Conservation (phyloP, 176 grass and related monocot species). For the Guadua angustifolia region DNA sequence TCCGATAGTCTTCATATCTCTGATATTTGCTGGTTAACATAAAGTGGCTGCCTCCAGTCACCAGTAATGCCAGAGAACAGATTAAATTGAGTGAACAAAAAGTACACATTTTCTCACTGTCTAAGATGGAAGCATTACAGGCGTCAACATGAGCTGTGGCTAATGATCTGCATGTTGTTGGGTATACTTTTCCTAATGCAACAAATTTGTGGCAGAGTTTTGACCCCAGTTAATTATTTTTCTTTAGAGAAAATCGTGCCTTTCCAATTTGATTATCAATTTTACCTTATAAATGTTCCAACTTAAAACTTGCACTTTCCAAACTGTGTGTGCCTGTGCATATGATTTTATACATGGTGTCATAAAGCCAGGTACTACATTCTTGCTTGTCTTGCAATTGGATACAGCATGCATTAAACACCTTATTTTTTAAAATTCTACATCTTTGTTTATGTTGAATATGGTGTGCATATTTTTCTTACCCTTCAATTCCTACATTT, state of each 20-base stretch:
- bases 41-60: slow-evolving; percentile 20
- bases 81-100: background rate
- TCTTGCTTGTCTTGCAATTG: background rate
- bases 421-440: background rate
- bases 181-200: background rate
- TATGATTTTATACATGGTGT: background rate
- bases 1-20: slow-evolving; percentile 84
- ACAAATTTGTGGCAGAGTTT: background rate
- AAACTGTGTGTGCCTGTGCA: background rate
- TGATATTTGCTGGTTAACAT: slow-evolving; percentile 67
- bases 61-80: background rate
- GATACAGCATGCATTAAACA: background rate
- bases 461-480: background rate
- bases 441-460: background rate
- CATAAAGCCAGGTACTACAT: slow-evolving; percentile 5
- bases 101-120: background rate
- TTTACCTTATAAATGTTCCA: background rate
- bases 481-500: slow-evolving; percentile 2
- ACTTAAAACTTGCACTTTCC: background rate
- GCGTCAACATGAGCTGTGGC: background rate
- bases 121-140: background rate
- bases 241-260: background rate
- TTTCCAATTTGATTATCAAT: background rate
- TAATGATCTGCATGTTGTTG: background rate
- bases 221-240: background rate